phyloP scores from a whole-genome alignment of 768 basidiomycete species.

The Terana coerulea region DNA sequence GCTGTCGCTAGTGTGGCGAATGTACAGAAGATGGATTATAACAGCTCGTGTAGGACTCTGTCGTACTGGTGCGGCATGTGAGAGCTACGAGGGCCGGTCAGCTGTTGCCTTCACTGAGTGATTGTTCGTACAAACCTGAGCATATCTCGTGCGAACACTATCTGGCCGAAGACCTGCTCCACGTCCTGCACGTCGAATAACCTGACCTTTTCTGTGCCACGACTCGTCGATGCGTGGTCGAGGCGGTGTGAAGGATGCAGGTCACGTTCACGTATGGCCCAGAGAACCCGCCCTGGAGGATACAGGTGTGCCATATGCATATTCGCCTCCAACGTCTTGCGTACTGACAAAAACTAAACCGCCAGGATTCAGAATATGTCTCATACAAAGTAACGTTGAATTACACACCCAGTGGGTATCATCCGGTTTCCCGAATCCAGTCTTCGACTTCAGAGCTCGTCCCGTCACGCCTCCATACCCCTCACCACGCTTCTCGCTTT shows the following conservation, averaged over 20 bases:
- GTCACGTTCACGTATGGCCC: slow-evolving; percentile 75
- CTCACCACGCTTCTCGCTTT: slow-evolving; percentile 36
- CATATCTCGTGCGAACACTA: slow-evolving; percentile 82
- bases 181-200: slow-evolving; percentile 77
- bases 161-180: slow-evolving; percentile 74
- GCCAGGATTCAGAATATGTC: background rate
- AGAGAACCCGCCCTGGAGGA: slow-evolving; percentile 74
- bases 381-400: background rate
- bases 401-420: slow-evolving; percentile 51
- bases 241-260: slow-evolving; percentile 54
- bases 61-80: slow-evolving; percentile 77
- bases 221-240: slow-evolving; percentile 11
- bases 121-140: slow-evolving; percentile 64
- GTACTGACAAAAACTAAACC: slow-evolving; percentile 84
- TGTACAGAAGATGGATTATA: slow-evolving; percentile 8
- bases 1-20: too few species aligned
- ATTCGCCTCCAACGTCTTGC: slow-evolving; percentile 83
- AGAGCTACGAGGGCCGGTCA: slow-evolving; percentile 53
- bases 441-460: slow-evolving; percentile 57
- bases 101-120: too few species aligned
- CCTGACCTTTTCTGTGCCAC: slow-evolving; percentile 49
- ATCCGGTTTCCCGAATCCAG: slow-evolving; percentile 51
- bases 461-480: slow-evolving; percentile 39
- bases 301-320: slow-evolving; percentile 71
- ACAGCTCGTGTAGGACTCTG: slow-evolving; percentile 62